A percentile compares a stretch with the other conserved stretches of the same genome.
phyloP scores from a whole-genome alignment of 2,329 filamentous ascomycete genomes.

The Microsporum canis region DNA sequence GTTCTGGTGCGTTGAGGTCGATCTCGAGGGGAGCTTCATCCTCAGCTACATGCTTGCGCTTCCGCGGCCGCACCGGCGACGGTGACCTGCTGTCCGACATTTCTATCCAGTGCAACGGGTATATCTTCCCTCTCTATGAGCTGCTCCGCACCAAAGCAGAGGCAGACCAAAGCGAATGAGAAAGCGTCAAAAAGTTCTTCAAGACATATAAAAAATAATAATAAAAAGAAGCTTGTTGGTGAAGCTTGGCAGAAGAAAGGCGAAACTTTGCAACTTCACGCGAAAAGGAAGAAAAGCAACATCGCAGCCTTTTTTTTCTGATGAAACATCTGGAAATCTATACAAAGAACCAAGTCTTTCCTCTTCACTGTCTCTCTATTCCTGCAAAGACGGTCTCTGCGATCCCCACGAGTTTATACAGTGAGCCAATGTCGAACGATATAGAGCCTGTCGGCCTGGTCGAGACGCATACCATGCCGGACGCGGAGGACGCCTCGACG shows the following conservation, averaged over 20 bases:
- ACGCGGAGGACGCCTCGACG: constrained; percentile 14
- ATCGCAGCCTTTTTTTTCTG: not conserved
- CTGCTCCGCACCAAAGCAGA: not conserved
- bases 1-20: constrained; percentile 78
- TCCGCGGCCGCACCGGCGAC: constrained; percentile 24
- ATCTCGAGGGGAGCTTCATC: constrained; percentile 55
- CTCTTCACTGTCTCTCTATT: not conserved
- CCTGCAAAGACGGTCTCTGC: not conserved
- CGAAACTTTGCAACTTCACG: not conserved
- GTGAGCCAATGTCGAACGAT: constrained; percentile 22
- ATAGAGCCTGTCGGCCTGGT: constrained; percentile 21
- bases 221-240: not conserved
- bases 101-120: not conserved
- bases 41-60: constrained; percentile 55
- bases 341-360: too few relatives aligned
- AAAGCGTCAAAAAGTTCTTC: too few relatives aligned
- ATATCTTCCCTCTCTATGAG: not conserved
- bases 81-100: constrained; percentile 4
- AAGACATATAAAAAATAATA: not conserved
- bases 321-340: not conserved
- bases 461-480: constrained; percentile 21
- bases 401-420: not conserved
- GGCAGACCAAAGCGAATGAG: not conserved
- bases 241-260: not conserved
- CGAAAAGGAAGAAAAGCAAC: not conserved